A percentile compares a stretch with the other conserved stretches of the same genome.
phyloP scores from a whole-genome alignment of 352 stramenopile species.

The Elongisporangium senticosum region DNA sequence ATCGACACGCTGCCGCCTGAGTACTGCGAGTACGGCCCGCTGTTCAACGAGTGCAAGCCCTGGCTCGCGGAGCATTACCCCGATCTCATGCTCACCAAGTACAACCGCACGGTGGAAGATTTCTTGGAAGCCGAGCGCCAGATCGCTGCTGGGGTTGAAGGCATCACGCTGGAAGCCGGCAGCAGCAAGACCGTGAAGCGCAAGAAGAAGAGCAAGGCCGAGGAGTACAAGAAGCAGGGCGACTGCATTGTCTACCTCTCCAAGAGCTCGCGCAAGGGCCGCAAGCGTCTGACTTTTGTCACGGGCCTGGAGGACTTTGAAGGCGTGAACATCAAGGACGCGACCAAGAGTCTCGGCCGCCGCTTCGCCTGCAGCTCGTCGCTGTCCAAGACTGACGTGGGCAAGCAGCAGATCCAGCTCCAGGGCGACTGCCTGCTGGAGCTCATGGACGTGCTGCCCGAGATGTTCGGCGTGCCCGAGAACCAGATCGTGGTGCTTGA shows the following conservation, averaged over 20 bases:
- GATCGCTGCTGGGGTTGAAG: conserved; percentile 73
- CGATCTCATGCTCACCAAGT: conserved; percentile 72
- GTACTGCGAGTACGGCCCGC: conserved; percentile 83
- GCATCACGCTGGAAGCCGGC: conserved; percentile 63
- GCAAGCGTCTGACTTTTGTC: conserved; percentile 79
- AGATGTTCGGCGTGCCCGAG: conserved; percentile 74
- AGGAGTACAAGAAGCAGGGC: conserved; percentile 63
- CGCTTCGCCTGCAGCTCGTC: conserved; percentile 80
- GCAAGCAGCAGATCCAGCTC: conserved; percentile 78
- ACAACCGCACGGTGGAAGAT: conserved; percentile 76
- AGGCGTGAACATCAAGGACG: conserved; percentile 80
- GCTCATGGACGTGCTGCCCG: conserved; percentile 62
- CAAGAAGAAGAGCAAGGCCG: conserved; percentile 78
- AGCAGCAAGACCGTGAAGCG: conserved; percentile 79
- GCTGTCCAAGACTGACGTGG: conserved; percentile 66
- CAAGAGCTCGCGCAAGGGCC: conserved; percentile 71
- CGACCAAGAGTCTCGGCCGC: conserved; percentile 73
- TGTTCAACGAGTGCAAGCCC: conserved; percentile 82
- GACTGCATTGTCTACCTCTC: conserved; percentile 63
- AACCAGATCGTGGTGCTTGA: conserved; percentile 70
- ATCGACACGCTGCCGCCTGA: conserved; percentile 78
- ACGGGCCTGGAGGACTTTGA: conserved; percentile 78
- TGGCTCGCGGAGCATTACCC: conserved; percentile 75
- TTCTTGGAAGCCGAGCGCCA: conserved; percentile 73
- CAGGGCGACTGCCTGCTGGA: conserved; percentile 76